phyloP scores from a whole-genome alignment of 441 rosid species.

The Croton laevigatus region DNA sequence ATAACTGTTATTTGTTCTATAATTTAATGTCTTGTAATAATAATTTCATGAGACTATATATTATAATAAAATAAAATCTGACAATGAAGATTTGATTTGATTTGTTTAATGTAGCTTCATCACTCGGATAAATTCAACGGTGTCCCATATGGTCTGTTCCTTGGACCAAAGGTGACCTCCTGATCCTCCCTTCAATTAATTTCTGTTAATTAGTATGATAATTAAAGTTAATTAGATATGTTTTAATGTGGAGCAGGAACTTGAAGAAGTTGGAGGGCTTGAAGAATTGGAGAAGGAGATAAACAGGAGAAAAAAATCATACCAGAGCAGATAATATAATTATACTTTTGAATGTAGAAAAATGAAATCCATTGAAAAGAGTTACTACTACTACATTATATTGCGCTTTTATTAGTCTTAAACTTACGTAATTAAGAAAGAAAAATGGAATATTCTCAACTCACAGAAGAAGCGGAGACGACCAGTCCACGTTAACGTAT shows the following conservation, averaged over 20 bases:
- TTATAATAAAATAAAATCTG: conserved; percentile 11
- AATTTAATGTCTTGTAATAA: not conserved
- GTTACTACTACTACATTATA: not conserved
- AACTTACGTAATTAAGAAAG: no score
- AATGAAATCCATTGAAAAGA: not conserved
- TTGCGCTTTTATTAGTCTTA: not conserved
- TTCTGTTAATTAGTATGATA: not conserved
- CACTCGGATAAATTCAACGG: conserved; percentile 89
- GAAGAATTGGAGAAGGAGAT: conserved; percentile 85
- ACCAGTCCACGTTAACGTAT: no score
- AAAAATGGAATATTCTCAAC: no score
- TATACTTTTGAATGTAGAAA: conserved; percentile 5
- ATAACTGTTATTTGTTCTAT: not conserved
- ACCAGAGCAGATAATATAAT: conserved; percentile 23
- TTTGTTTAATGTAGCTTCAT: conserved; percentile 53
- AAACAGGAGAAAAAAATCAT: conserved; percentile 48
- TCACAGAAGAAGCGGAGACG: no score
- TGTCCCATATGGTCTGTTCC: conserved; percentile 90
- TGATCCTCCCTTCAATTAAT: not conserved
- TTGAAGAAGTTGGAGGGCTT: conserved; percentile 81
- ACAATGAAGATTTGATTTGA: conserved; percentile 12
- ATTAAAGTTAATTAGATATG: not conserved
- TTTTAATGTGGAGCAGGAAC: conserved; percentile 45
- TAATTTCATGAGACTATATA: not conserved
- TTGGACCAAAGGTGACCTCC: conserved; percentile 71